Conservation (phyloP, 495 filamentous ascomycete genomes). For the Hyaloscypha hepaticicola region DNA sequence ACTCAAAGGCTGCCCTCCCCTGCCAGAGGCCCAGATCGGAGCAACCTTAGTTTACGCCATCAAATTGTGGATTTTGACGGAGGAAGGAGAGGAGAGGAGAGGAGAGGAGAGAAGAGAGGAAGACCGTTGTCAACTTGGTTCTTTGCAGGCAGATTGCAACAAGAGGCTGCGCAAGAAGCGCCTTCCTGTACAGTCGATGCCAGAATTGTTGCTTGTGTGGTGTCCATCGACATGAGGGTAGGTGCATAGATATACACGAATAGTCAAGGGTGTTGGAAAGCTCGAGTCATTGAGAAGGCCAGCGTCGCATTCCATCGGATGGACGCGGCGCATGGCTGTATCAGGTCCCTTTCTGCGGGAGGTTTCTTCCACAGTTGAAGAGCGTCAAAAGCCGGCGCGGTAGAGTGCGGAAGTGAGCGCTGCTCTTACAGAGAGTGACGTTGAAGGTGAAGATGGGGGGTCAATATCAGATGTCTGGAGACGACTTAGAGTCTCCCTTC, state of each 20-base stretch:
- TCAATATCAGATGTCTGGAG: not conserved
- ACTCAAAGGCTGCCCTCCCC: not conserved
- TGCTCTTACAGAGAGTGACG: not conserved
- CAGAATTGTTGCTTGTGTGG: not conserved
- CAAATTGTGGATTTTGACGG: not conserved
- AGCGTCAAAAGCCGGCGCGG: not conserved
- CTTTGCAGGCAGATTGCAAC: not conserved
- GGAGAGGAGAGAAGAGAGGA: too few relatives aligned
- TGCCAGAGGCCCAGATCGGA: not conserved
- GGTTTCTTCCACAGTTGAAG: not conserved
- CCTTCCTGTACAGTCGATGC: not conserved
- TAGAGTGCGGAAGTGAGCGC: not conserved
- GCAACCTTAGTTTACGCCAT: not conserved
- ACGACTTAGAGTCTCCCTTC: not conserved
- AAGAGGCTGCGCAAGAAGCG: not conserved
- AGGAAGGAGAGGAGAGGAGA: not conserved
- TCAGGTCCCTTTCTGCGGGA: not conserved
- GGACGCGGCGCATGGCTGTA: not conserved
- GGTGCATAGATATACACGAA: constrained; percentile 13
- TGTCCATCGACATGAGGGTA: not conserved
- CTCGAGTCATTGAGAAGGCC: constrained; percentile 17
- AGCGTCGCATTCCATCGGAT: constrained; percentile 18
- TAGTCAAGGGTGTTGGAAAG: not conserved
- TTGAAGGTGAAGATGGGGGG: not conserved
- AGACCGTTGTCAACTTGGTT: not conserved